Conservation (phyloP, 371 early-diverging fungal genomes). For the Mortierella sp. region DNA sequence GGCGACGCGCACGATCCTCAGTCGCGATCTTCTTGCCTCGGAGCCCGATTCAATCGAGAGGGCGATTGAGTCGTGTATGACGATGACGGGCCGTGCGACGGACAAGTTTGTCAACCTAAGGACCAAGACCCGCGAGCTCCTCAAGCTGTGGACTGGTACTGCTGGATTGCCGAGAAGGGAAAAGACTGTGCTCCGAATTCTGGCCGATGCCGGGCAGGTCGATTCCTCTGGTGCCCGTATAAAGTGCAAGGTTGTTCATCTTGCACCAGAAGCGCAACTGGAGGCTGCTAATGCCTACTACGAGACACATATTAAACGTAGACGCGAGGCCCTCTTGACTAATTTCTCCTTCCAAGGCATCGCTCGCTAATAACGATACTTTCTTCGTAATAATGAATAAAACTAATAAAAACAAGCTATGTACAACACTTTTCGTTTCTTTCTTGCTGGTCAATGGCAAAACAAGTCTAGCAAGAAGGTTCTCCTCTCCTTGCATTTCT, state of each 20-base stretch:
- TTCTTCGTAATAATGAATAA: background rate
- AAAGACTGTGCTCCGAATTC: constrained; percentile 38
- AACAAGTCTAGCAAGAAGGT: no score
- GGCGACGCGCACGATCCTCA: constrained; percentile 37
- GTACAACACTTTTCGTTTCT: background rate
- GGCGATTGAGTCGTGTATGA: constrained; percentile 54
- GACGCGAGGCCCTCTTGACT: constrained; percentile 24
- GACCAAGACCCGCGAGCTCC: constrained; percentile 53
- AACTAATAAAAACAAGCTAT: background rate
- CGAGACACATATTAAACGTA: constrained; percentile 44
- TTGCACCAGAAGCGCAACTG: constrained; percentile 31
- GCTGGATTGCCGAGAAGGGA: constrained; percentile 39
- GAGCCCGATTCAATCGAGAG: constrained; percentile 56
- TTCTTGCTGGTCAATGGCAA: no score
- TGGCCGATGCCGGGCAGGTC: constrained; percentile 46
- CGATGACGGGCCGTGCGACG: constrained; percentile 55
- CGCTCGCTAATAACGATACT: background rate
- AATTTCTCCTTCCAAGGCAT: background rate
- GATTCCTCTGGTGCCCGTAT: constrained; percentile 31
- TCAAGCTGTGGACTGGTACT: constrained; percentile 55
- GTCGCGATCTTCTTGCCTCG: constrained; percentile 38
- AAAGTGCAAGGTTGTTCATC: constrained; percentile 26
- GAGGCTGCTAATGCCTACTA: constrained; percentile 49
- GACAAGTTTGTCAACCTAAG: constrained; percentile 58
- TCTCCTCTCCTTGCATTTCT: no score